Evolutionary conservation across 768 basidiomycete species (phyloP), one percentile per base, ranked within the genome.

Genomic region (Calocybe indica): DNA sequence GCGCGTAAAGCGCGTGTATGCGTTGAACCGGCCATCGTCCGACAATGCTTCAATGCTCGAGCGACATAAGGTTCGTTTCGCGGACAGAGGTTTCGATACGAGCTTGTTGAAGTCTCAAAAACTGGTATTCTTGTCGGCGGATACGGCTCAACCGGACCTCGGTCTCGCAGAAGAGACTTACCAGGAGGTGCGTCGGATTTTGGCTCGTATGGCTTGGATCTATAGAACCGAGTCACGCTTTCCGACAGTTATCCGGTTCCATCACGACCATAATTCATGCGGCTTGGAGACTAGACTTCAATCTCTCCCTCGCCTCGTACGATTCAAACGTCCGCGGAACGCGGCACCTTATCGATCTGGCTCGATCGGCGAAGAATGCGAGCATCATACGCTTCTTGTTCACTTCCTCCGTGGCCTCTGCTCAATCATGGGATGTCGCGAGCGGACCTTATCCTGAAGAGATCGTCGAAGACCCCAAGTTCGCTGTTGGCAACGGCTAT

Each of bases 251-350:
- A 4, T 22, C 22, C 1, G 22, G 22, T 22, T 22, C 22, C 0
- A 57, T 69, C 2, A 64, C 61, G 0, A 43, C 50, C 14, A 55
- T 69, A n/a, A 60, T 69, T 0, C 61, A 67, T 43, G 65, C 63
- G 36, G 70, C 68, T 0, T 72, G 69, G 70, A 53, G 59, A 7
- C 55, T 74, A 4, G 65, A 74, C 45, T 72, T 73, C 58, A 72
- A 72, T 37, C 52, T 63, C 5, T 56, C 65, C 0, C 57, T 73
- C 1, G 29, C 52, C 1, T 69, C 69, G 1, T 72, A 67, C 47
- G 69, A 72, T 40, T 51, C 65, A 0, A 59, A 63, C 31, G 49
- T 74, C 32, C 60, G 56, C 1, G 64, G 63, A 6, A 61, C 58
- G 1, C 43, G 62, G n/a, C 56, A 60, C 37, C 53, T 69, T 14